Percentiles rank a stretch among this genome's conserved stretches.
Evolutionary conservation across 805 yeast species (phyloP).

Genomic region (Candida boidinii): DNA sequence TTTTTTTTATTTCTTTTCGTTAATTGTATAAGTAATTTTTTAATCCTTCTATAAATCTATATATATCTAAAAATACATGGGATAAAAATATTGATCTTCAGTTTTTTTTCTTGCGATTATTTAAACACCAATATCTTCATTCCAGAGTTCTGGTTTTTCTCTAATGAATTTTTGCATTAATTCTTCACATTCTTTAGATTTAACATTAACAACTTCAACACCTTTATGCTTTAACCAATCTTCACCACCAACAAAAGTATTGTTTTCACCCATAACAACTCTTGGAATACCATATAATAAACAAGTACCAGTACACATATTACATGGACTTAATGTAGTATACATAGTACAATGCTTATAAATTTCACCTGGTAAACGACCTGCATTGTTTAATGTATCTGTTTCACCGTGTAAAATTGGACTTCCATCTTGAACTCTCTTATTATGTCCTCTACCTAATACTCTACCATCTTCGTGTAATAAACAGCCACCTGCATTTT

Average conservation of each 20-base stretch:
- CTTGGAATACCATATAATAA: conserved; percentile 81
- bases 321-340: conserved; percentile 88
- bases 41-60: no score
- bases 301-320: conserved; percentile 94
- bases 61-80: no score
- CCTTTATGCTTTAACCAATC: conserved; percentile 59
- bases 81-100: no score
- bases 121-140: conserved; percentile 65
- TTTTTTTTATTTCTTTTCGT: no score
- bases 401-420: conserved; percentile 91
- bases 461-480: conserved; percentile 70
- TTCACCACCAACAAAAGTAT: conserved; percentile 78
- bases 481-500: conserved; percentile 50
- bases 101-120: no score
- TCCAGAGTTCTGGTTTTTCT: conserved; percentile 74
- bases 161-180: conserved; percentile 73
- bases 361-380: conserved; percentile 70
- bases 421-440: conserved; percentile 77
- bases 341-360: conserved; percentile 86
- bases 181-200: conserved; percentile 53
- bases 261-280: conserved; percentile 85
- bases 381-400: conserved; percentile 82
- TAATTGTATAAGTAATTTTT: no score
- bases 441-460: conserved; percentile 84
- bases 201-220: conserved; percentile 57